Conservation (phyloP, 2,329 filamentous ascomycete genomes). For the Zymoseptoria pseudotritici region DNA sequence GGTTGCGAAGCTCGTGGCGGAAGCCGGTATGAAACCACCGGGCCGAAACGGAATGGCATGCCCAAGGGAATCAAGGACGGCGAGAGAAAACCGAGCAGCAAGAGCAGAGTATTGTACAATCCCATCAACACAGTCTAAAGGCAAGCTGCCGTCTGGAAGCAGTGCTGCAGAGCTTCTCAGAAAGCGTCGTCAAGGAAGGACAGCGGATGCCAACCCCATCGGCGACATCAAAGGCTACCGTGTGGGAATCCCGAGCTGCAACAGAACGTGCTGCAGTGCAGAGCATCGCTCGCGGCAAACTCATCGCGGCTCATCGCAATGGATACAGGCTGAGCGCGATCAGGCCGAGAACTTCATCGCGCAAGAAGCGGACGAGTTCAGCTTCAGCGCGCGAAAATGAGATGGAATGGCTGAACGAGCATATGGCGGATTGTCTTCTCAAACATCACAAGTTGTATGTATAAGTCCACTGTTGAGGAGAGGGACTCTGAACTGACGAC, state of each 20-base stretch:
- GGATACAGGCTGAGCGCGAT: constrained; percentile 77
- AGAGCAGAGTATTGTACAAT: no score
- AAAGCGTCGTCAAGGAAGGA: background rate
- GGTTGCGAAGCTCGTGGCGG: no score
- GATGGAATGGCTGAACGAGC: no score
- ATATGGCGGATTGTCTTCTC: no score
- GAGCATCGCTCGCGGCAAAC: background rate
- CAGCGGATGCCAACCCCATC: background rate
- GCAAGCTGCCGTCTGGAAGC: background rate
- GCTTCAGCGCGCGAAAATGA: no score
- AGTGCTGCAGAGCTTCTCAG: background rate
- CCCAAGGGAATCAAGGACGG: no score
- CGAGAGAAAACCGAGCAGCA: no score
- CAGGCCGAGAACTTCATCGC: constrained; percentile 69
- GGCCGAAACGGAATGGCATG: no score
- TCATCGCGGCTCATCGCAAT: constrained; percentile 47
- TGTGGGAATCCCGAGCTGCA: background rate
- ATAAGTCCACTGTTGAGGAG: constrained; percentile 43
- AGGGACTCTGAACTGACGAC: constrained; percentile 23
- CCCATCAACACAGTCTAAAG: background rate
- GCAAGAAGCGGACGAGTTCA: no score
- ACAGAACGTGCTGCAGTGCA: background rate
- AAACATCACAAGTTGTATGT: no score
- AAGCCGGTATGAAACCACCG: no score
- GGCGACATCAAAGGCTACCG: background rate